Percentiles rank a stretch among this genome's conserved stretches.
Conservation (phyloP, 106 monocot genomes). For the Xerophyta viscosa region DNA sequence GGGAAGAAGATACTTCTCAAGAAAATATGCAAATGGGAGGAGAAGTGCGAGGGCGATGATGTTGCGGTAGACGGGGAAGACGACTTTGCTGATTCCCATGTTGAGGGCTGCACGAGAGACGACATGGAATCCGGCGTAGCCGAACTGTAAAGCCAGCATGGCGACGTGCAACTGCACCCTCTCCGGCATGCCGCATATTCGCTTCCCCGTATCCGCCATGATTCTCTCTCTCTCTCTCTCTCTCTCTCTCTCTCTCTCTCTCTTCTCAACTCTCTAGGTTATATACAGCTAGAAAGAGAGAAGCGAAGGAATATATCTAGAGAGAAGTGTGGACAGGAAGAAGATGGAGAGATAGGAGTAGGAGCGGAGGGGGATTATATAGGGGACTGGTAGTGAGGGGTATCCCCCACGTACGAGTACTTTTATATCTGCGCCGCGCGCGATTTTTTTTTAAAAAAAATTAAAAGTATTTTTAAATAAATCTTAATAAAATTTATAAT, state of each 20-base stretch:
- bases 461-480: too few species aligned
- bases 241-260: too few species aligned
- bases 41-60: slow-evolving; percentile 76
- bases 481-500: too few species aligned
- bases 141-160: slow-evolving; percentile 72
- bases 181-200: slow-evolving; percentile 56
- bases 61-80: slow-evolving; percentile 88
- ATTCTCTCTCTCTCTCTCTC: neutral
- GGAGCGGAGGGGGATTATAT: neutral
- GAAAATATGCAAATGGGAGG: slow-evolving; percentile 87
- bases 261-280: too few species aligned
- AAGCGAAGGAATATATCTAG: neutral
- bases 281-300: too few species aligned
- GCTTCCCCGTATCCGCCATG: slow-evolving; percentile 43
- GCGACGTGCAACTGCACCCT: slow-evolving; percentile 66
- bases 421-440: too few species aligned
- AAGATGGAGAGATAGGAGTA: neutral
- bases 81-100: slow-evolving; percentile 82
- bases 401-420: too few species aligned
- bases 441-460: too few species aligned
- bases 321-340: neutral
- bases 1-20: slow-evolving; percentile 58
- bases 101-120: slow-evolving; percentile 76
- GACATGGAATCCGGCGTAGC: slow-evolving; percentile 85
- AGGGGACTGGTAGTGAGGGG: neutral